Evolutionary conservation across 208 protist genomes (phyloP), one percentile per base, ranked within the genome.

Genomic region (Trypanosoma theileri): DNA sequence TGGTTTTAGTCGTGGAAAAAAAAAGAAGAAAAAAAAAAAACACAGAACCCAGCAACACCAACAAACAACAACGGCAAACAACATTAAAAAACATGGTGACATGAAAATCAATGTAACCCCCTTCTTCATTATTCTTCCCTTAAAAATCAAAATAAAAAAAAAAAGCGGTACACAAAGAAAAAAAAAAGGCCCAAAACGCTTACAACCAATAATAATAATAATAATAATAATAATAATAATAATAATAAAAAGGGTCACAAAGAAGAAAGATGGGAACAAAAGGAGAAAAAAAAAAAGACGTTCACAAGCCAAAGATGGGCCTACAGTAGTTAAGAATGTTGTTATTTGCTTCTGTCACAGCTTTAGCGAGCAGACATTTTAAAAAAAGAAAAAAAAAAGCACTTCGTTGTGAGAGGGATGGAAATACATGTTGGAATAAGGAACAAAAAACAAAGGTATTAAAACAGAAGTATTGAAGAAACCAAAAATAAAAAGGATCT

Each of bases 191-290:
- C 28, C 28, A 6, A 35, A 1, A 35, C 28, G 28, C 6, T 35
- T 35, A 35, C 28, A 35, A 35, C 11, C 10, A 59, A 46, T 21
- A 59, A 57, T n/a, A 61, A 69, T 45, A 69, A 69, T 6, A 14
- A 12, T 64, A 48, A 61, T 53, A 56, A 24, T 57, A 60, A 69
- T 42, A 44, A 58, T 69, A n/a, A n/a, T n/a, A n/a, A n/a, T n/a
- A n/a, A n/a, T n/a, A 35, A 35, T 6, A 35, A 35, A 35, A 35
- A 6, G 28, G 1, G 28, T 35, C 6, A 35, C 66, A 12, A 55
- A 58, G 28, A 8, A 68, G 40, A n/a, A 59, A 70, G 22, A n/a
- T 55, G 54, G 58, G 11, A 52, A 53, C 13, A 66, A 58, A 42
- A 58, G 40, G 52, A 73, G 12, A 59, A 63, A 14, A 16, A 59